phyloP scores from a whole-genome alignment of 2,329 filamentous ascomycete genomes.

The Colletotrichum sublineola region DNA sequence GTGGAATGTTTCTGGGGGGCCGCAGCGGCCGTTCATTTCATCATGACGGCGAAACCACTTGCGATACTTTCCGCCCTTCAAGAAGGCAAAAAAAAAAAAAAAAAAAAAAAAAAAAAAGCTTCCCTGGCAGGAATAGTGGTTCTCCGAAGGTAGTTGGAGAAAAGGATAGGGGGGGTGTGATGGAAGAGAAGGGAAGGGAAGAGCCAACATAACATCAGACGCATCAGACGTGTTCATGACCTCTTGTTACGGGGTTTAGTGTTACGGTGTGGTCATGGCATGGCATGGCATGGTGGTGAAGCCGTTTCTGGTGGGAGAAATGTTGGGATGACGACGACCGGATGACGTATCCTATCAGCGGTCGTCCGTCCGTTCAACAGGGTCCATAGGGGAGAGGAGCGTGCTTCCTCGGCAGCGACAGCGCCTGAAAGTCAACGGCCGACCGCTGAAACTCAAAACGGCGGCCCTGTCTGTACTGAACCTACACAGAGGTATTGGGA shows the following conservation, averaged over 20 bases:
- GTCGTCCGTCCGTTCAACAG: not conserved
- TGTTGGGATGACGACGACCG: constrained; percentile 21
- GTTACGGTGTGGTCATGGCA: not conserved
- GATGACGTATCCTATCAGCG: constrained; percentile 11
- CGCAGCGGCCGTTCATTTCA: constrained; percentile 24
- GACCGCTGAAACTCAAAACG: not conserved
- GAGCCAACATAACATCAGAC: not conserved
- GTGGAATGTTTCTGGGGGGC: constrained; percentile 31
- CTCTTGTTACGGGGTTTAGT: not conserved
- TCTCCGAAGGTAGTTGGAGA: not conserved
- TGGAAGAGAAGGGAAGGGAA: not conserved
- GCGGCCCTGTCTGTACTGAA: constrained; percentile 2
- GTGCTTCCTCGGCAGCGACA: not conserved
- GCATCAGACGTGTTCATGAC: not conserved
- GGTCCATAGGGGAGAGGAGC: not conserved
- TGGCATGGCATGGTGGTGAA: not conserved
- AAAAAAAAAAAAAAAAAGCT: not conserved
- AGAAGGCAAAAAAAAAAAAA: too few relatives aligned
- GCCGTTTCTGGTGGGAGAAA: not conserved
- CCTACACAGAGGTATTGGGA: too few relatives aligned
- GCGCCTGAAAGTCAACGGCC: constrained; percentile 2
- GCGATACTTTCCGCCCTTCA: too few relatives aligned
- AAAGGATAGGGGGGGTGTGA: too few relatives aligned
- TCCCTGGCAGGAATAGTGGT: not conserved
- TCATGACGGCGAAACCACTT: not conserved